phyloP scores from a whole-genome alignment of 441 rosid species.

The Sinapis alba region DNA sequence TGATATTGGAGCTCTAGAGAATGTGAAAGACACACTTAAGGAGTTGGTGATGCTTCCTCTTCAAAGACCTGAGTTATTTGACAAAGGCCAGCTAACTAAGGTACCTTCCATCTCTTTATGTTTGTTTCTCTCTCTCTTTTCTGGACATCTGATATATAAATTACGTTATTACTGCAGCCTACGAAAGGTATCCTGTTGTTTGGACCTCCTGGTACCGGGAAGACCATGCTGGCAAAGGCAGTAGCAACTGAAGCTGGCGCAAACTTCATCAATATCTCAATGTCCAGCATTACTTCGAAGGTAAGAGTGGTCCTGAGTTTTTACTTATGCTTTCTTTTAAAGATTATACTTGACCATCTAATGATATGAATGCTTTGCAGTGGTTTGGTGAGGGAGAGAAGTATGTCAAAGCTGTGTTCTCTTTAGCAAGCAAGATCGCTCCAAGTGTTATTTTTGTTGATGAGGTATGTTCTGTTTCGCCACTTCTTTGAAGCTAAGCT shows the following conservation, averaged over 20 bases:
- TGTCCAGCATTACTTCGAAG: conserved; percentile 99
- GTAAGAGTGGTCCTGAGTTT: conserved; percentile 42
- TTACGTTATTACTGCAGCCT: conserved; percentile 56
- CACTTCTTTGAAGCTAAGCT: neutral
- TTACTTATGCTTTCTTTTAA: neutral
- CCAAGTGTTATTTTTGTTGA: conserved; percentile 97
- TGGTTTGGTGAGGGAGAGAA: conserved; percentile 99
- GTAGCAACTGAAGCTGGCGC: conserved; percentile 99
- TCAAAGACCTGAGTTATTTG: conserved; percentile 95
- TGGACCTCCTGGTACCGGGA: conserved; percentile 99
- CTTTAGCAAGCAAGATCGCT: conserved; percentile 98
- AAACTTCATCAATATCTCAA: conserved; percentile 97
- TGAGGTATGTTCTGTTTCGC: conserved; percentile 64
- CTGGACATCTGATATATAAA: conserved; percentile 10
- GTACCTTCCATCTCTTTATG: conserved; percentile 42
- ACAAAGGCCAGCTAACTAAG: conserved; percentile 98
- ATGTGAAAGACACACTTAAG: conserved; percentile 96
- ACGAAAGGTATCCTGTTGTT: conserved; percentile 94
- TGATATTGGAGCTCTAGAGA: conserved; percentile 97
- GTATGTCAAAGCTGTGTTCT: conserved; percentile 96
- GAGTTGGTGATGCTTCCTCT: conserved; percentile 99
- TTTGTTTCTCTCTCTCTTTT: neutral
- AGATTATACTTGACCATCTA: conserved; percentile 24
- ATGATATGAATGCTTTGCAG: conserved; percentile 53
- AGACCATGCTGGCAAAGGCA: conserved; percentile 99